Base-by-base conservation (phyloP, 345 rosid species). In the Linum trigynum region DNA sequence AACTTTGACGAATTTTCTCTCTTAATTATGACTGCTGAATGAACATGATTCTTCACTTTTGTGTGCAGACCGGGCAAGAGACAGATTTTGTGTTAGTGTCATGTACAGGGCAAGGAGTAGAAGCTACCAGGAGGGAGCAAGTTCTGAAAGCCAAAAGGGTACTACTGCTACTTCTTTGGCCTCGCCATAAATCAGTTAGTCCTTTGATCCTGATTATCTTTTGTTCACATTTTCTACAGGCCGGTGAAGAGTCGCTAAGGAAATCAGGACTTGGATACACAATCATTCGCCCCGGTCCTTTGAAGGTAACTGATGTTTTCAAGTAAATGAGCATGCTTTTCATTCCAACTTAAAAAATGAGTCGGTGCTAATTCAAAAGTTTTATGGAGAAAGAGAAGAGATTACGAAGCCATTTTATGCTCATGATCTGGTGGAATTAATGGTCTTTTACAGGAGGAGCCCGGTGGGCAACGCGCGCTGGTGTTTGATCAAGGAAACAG, bases 261-360 rank as follows among this genome's bases (percentile, higher is more conserved):
- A 84, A 89, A 78, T 94, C 99, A 23, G 99, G 99, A 23, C 96
- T 92, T 57, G 96, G 97, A 60, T 92, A 90, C 80, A 92, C 97
- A 43, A 88, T 90, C 61, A 81, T 92, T 76, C 95, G 95, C 67
- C 97, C 97, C 2, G 97, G 98, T 72, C 97, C 94, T 71, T 72
- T 92, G 59, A 80, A 78, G 96, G 97, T 90, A 76, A 53, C 12
- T 73, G 57, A 67, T 11, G 32, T 7, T 61, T 38, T 32, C 43
- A 5, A 11, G 11, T 32, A 11, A 70, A 39, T n/a, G 53, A 37
- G 17, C 5, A n/a, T 23, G 16, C 23, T 7, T 35, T 62, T 66
- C 6, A 9, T 2, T 7, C 23, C 17, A 5, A 5, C 38, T 2
- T 37, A 3, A 37, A 57, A 17, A 48, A 9, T 48, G 3, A 48